Evolutionary conservation across 2,329 filamentous ascomycete species (phyloP).

Genomic region (Microsporum canis): DNA sequence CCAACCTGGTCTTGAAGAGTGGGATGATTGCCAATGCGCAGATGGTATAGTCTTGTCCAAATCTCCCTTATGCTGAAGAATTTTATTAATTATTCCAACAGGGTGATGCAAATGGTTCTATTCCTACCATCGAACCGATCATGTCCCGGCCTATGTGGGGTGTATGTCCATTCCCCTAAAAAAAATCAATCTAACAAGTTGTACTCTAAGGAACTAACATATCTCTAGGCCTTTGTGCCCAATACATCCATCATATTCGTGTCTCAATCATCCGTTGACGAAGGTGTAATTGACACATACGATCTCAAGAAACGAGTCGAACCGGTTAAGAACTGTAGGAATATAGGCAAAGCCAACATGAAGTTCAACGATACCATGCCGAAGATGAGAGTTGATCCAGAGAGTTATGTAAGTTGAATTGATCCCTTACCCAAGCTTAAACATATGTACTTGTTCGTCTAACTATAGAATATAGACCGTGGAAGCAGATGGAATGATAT

Average conservation of each 20-base stretch:
- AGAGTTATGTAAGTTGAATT: conserved; percentile 55
- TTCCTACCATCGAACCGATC: conserved; percentile 77
- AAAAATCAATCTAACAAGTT: not conserved
- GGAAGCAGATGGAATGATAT: conserved; percentile 67
- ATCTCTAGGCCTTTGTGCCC: conserved; percentile 43
- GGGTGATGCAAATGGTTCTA: conserved; percentile 72
- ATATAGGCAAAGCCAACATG: conserved; percentile 75
- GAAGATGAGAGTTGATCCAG: conserved; percentile 81
- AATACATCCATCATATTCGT: conserved; percentile 71
- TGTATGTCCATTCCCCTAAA: conserved; percentile 20
- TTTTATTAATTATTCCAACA: conserved; percentile 23
- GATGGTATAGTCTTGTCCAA: conserved; percentile 52
- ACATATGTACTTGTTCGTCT: not conserved
- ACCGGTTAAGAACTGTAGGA: conserved; percentile 63
- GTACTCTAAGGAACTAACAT: not conserved
- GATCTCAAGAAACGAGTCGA: conserved; percentile 68
- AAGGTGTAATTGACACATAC: conserved; percentile 59
- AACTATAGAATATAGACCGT: conserved; percentile 42
- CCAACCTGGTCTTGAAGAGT: conserved; percentile 68
- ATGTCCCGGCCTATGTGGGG: conserved; percentile 81
- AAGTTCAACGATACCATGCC: conserved; percentile 76
- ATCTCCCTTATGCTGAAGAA: not conserved
- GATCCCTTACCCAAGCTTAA: not conserved
- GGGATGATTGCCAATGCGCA: conserved; percentile 72
- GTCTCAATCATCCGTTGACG: conserved; percentile 57